phyloP scores from a whole-genome alignment of 768 basidiomycete species.

The Dendrothele bispora region DNA sequence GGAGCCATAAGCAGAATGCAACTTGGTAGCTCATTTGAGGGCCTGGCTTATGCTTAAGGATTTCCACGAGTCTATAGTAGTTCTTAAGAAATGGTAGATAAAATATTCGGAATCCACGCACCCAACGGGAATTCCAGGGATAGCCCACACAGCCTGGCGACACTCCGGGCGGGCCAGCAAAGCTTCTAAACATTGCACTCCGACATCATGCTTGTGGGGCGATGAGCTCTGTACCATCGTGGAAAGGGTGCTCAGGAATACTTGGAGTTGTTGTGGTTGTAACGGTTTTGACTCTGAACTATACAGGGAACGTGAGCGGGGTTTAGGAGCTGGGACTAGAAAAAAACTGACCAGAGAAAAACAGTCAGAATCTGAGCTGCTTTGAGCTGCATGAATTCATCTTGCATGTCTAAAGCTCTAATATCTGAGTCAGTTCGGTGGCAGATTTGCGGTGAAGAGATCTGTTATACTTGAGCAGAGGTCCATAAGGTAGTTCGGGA shows the following conservation, averaged over 20 bases:
- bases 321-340: constrained; percentile 7
- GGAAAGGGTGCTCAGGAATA: constrained; percentile 62
- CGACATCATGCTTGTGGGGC: constrained; percentile 78
- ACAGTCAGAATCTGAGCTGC: constrained; percentile 85
- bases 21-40: constrained; percentile 98
- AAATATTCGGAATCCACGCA: constrained; percentile 26
- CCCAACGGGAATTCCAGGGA: constrained; percentile 69
- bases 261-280: constrained; percentile 51
- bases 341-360: constrained; percentile 63
- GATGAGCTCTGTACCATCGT: constrained; percentile 59
- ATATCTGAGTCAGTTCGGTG: constrained; percentile 7
- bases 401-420: constrained; percentile 81
- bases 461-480: constrained; percentile 63
- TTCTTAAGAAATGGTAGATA: background rate
- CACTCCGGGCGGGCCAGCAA: constrained; percentile 80
- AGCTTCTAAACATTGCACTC: constrained; percentile 88
- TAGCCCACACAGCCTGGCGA: constrained; percentile 79
- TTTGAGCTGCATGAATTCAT: constrained; percentile 96
- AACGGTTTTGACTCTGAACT: constrained; percentile 53
- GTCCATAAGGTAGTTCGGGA: constrained; percentile 77
- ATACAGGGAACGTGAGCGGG: constrained; percentile 3
- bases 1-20: constrained; percentile 88
- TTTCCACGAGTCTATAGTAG: constrained; percentile 69
- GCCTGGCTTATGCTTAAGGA: constrained; percentile 74
- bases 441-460: too few relatives aligned